phyloP scores from a whole-genome alignment of 495 filamentous ascomycete genomes.

The Delitschia confertaspora region DNA sequence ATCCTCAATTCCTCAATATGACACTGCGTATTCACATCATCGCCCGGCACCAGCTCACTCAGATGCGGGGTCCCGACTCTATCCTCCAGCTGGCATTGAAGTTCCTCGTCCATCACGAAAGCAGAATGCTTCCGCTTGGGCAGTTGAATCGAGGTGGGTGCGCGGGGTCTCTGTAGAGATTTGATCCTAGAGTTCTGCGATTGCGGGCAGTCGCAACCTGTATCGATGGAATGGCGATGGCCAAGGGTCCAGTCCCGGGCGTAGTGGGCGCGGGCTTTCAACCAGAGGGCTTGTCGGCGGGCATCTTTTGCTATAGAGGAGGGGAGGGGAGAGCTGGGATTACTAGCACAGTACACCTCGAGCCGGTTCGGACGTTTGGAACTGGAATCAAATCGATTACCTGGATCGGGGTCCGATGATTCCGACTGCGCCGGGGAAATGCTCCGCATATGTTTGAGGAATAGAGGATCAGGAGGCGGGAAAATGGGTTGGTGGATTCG shows the following conservation, averaged over 20 bases:
- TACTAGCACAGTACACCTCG: not conserved
- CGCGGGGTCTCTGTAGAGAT: not conserved
- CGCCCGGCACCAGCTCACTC: conserved; percentile 13
- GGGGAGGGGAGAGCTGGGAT: not conserved
- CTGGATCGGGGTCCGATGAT: not conserved
- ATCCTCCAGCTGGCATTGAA: conserved; percentile 13
- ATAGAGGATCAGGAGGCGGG: conserved; percentile 14
- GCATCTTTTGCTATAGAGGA: conserved; percentile 4
- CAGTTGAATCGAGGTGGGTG: not conserved
- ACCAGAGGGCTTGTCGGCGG: conserved; percentile 2
- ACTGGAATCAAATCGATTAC: not conserved
- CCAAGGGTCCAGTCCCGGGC: conserved; percentile 7
- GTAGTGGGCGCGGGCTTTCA: conserved; percentile 21
- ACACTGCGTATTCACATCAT: conserved; percentile 8
- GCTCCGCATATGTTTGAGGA: conserved; percentile 3
- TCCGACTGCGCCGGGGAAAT: not conserved
- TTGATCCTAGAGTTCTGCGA: no score
- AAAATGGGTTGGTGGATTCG: conserved; percentile 18
- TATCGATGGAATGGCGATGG: not conserved
- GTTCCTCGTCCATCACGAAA: conserved; percentile 23
- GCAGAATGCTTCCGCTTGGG: conserved; percentile 24
- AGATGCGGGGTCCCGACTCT: conserved; percentile 19
- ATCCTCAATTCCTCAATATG: conserved; percentile 15
- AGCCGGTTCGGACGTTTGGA: not conserved
- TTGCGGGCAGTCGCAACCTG: no score